Conservation (phyloP, 331 rosid genomes). For the Pyracantha coccinea region DNA sequence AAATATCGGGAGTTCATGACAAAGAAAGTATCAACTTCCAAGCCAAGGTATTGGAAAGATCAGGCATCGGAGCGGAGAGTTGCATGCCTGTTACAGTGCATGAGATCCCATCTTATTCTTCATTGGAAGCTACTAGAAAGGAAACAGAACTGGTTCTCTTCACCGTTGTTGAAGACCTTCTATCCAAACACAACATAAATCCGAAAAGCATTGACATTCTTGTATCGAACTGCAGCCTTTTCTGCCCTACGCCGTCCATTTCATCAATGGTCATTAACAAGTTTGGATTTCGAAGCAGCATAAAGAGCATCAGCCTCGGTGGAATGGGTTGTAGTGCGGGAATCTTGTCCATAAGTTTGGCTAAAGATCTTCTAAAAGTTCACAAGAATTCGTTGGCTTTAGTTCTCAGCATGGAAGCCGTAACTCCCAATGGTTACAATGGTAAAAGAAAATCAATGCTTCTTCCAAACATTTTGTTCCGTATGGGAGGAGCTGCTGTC, state of each 20-base stretch:
- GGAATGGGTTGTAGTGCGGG: constrained; percentile 90
- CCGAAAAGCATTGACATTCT: constrained; percentile 63
- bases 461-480: constrained; percentile 50
- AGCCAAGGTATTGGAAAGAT: constrained; percentile 43
- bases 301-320: constrained; percentile 46
- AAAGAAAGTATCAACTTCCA: constrained; percentile 34
- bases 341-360: constrained; percentile 49
- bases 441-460: constrained; percentile 54
- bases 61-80: constrained; percentile 57
- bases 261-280: constrained; percentile 54
- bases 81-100: constrained; percentile 47
- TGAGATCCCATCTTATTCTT: constrained; percentile 31
- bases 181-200: constrained; percentile 41
- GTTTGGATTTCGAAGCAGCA: constrained; percentile 52
- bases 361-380: constrained; percentile 52
- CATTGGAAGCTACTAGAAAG: constrained; percentile 11
- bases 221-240: constrained; percentile 61
- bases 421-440: constrained; percentile 43
- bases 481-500: constrained; percentile 69
- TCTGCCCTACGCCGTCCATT: constrained; percentile 65
- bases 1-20: neutral
- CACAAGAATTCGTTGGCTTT: constrained; percentile 49
- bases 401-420: constrained; percentile 60
- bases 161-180: constrained; percentile 32
- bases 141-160: constrained; percentile 57